These are phyloP conservation scores for Dactylellina leptospora DNA, from an alignment of 2,329 filamentous ascomycete genomes.

Conservation along the genomic window DNA sequence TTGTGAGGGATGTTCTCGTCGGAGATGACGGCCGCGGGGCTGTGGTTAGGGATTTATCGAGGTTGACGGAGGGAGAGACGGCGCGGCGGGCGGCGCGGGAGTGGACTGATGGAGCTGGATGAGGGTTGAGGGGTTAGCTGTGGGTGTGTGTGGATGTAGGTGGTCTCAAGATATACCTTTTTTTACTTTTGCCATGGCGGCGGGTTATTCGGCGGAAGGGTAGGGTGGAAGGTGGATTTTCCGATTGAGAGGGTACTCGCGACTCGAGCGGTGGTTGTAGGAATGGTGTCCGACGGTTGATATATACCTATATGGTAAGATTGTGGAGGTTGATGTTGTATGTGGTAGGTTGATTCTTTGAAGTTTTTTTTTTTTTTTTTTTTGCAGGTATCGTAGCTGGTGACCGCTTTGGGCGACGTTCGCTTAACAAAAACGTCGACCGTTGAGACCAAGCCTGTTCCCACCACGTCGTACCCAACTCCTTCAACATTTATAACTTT, in stretches of 20 bases:
- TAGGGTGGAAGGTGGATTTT: no score
- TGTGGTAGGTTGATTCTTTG: not conserved
- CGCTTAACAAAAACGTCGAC: no score
- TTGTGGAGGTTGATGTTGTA: not conserved
- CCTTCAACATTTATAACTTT: no score
- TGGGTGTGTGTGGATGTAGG: not conserved
- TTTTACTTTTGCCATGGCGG: slow-evolving; percentile 50
- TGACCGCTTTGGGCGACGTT: no score
- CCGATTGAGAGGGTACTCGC: not conserved
- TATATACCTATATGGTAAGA: no score
- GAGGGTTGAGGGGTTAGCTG: slow-evolving; percentile 1
- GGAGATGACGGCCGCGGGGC: slow-evolving; percentile 60
- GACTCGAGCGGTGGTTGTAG: not conserved
- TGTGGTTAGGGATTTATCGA: slow-evolving; percentile 75
- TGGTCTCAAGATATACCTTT: slow-evolving; percentile 41
- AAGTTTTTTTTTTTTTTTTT: not conserved
- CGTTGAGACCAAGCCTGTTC: no score
- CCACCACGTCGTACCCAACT: no score
- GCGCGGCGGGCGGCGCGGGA: slow-evolving; percentile 79
- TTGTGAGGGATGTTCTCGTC: slow-evolving; percentile 58
- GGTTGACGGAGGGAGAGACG: slow-evolving; percentile 74
- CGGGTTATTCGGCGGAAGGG: not conserved
- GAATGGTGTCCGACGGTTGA: not conserved
- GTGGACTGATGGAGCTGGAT: slow-evolving; percentile 61
- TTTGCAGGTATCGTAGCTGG: no score